Evolutionary conservation across 768 basidiomycete genomes (phyloP), one percentile per base, ranked within the genome.

Genomic region (Lactarius pseudohatsudake): DNA sequence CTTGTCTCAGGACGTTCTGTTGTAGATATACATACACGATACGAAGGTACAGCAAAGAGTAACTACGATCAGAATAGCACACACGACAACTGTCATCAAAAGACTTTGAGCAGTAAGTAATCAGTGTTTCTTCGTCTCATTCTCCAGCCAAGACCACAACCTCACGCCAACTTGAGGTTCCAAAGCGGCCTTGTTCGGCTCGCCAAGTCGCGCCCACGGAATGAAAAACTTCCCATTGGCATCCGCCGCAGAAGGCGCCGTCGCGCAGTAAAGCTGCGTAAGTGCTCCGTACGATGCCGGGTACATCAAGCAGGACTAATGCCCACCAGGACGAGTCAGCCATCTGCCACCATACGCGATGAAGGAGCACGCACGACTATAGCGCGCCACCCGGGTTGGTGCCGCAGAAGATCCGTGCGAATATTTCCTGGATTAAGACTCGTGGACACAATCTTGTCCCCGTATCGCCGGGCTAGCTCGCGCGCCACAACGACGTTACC

Each of bases 401-500:
- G 45, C 10, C 67, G 67, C 36, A 47, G 64, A 59, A 68, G 43
- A 22, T 68, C 67, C 5, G 67, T 41, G 4, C 22, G 10, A 15
- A 68, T 55, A 22, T 65, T 61, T 16, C 70, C 70, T 22, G 86
- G 84, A 66, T 85, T 77, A 28, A 85, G 70, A 22, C 80, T 74
- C 28, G 76, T 75, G 3, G 80, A 80, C 0, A 86, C 76, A 57
- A 87, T 80, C 67, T 81, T 69, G 43, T 81, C 80, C 0, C 74
- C 79, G 68, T 82, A 81, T 64, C 81, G 76, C 57, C 81, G 72
- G 28, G 80, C 81, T 28, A 85, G 73, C 71, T 85, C 85, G 22
- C 76, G 69, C 4, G 82, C 75, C 16, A 79, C 72, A 3, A 84
- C 76, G 1, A 82, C 74, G 62, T 82, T 81, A 15, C 76, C 84